Base-by-base conservation (phyloP, 805 yeast genomes). In the Ogataea chonburiensis region DNA sequence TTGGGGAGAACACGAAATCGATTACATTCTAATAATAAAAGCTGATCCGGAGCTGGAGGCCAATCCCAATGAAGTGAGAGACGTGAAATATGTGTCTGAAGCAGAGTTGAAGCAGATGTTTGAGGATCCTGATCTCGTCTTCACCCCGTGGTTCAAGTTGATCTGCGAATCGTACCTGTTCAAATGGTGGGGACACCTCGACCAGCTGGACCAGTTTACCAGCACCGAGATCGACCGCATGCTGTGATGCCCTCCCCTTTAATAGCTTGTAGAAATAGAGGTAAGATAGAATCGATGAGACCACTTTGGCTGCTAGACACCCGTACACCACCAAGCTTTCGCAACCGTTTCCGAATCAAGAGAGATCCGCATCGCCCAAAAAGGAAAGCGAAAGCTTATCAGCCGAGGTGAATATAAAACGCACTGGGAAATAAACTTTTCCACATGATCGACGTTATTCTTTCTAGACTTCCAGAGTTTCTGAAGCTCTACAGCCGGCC, bases 1-100 rank as follows among this genome's bases (percentile, higher is more conserved):
- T 19, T 91, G 98, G 98, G 98, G 98, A 28, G 98, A 91, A 60
- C 98, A 91, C 56, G 98, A 91, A 64, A 83, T 93, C 47, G 99
- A 93, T 64, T 93, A 93, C 63, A 93, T 93, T 48, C 71, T 93
- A 54, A 79, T 93, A 42, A 81, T 83, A 53, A 74, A 70, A 51
- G 66, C 88, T 14, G 61, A 65, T 37, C 68, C 75, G 26, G 58
- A 64, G 31, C 50, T 67, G 14, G 58, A 67, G 35, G 72, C 81
- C 12, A 81, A 82, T 50, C 74, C 79, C 18, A 93, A 89, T 57
- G 99, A 93, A 61, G 96, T 91, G 32, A 79, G 79, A 56, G 96
- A 84, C 56, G 64, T 67, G 52, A 75, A 70, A 53, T 93, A 85
- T 64, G 98, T 93, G 16, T 65, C 78, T 20, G 73, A 73, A 17